Evolutionary conservation across 176 grass and related monocot species (phyloP).

Genomic region (Musa beccarii): DNA sequence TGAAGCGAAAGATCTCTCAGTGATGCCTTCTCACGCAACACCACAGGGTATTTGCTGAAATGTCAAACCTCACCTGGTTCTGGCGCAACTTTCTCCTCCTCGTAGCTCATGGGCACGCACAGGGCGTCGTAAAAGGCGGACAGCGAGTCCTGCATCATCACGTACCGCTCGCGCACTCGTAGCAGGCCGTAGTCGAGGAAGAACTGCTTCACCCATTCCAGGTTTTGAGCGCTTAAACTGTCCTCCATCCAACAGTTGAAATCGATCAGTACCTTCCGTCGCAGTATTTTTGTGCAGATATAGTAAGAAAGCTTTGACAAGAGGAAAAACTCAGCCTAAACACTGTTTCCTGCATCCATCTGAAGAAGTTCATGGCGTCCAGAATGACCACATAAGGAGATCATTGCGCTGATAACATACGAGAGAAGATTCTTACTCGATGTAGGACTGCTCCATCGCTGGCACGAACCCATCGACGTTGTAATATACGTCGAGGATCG

Average conservation of each 20-base stretch:
- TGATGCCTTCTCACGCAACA: too few species aligned
- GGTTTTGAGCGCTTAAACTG: slow-evolving; percentile 32
- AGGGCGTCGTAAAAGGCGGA: slow-evolving; percentile 30
- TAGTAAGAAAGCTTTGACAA: too few species aligned
- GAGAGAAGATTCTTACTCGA: slow-evolving; percentile 27
- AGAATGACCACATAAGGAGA: not conserved
- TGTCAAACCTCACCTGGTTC: not conserved
- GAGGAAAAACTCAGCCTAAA: too few species aligned
- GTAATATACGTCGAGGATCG: slow-evolving; percentile 23
- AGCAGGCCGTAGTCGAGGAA: slow-evolving; percentile 25
- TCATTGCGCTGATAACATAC: not conserved
- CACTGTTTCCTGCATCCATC: too few species aligned
- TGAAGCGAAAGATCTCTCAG: too few species aligned
- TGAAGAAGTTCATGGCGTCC: too few species aligned
- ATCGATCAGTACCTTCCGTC: not conserved
- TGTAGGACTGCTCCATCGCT: slow-evolving; percentile 10
- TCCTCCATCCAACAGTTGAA: not conserved
- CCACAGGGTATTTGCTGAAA: too few species aligned
- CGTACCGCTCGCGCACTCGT: slow-evolving; percentile 6
- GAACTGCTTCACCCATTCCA: slow-evolving; percentile 34
- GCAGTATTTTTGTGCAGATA: too few species aligned
- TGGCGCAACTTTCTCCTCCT: not conserved
- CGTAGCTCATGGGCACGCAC: slow-evolving; percentile 27
- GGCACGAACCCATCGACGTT: not conserved
- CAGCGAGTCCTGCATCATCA: slow-evolving; percentile 27